Evolutionary conservation across 2,329 filamentous ascomycete species (phyloP).

Genomic region (Cercospora sp.): DNA sequence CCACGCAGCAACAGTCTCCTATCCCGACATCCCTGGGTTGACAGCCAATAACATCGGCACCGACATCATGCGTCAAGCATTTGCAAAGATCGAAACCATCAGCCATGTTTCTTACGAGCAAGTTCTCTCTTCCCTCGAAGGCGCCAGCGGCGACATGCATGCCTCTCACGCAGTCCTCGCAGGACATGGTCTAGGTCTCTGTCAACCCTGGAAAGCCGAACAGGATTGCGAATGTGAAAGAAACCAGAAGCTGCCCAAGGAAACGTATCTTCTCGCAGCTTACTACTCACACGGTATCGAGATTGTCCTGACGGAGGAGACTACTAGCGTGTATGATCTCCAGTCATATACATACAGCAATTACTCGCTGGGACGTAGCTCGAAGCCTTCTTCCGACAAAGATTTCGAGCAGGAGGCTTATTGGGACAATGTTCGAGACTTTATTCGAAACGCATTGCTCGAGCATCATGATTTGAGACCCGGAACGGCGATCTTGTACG

Average conservation of each 20-base stretch:
- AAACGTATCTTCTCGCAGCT: not conserved
- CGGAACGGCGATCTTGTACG: not conserved
- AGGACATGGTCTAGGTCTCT: constrained; percentile 10
- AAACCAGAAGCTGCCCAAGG: not conserved
- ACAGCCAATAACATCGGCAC: not conserved
- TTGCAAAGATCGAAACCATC: not conserved
- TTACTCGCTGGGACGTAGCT: not conserved
- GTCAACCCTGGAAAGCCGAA: constrained; percentile 2
- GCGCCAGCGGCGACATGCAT: not conserved
- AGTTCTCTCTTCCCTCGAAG: not conserved
- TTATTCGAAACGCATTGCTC: not conserved
- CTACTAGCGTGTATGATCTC: not conserved
- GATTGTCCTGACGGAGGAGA: constrained; percentile 2
- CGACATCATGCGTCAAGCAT: not conserved
- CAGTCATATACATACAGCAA: constrained; percentile 1
- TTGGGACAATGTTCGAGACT: not conserved
- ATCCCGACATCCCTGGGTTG: not conserved
- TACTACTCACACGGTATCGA: not conserved
- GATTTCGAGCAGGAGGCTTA: not conserved
- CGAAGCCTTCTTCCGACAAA: not conserved
- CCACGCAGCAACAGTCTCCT: not conserved
- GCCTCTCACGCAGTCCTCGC: not conserved
- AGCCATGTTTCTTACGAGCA: not conserved
- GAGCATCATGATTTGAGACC: not conserved
- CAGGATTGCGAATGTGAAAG: not conserved